phyloP scores from a whole-genome alignment of 2,329 filamentous ascomycete genomes.

The Neonectria faginata region DNA sequence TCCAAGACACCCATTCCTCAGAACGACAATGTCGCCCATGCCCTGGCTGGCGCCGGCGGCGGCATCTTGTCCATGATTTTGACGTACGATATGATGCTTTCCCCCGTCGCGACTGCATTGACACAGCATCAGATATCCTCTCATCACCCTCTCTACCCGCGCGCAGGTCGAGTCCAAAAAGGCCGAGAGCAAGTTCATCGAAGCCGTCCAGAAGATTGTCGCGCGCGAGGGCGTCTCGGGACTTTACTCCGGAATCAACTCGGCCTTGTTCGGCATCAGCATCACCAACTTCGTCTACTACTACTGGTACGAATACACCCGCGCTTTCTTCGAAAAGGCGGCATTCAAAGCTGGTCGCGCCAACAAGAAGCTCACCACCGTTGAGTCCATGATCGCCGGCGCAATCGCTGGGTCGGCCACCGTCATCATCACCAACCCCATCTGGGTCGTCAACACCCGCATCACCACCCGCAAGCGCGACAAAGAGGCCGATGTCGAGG shows the following conservation, averaged over 20 bases:
- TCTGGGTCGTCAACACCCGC: conserved; percentile 98
- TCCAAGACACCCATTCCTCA: conserved; percentile 78
- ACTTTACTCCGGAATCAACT: conserved; percentile 92
- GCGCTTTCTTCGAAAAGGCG: conserved; percentile 84
- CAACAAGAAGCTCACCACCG: conserved; percentile 84
- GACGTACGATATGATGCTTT: conserved; percentile 70
- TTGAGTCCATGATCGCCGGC: conserved; percentile 95
- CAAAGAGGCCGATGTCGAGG: conserved; percentile 58
- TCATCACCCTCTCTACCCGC: conserved; percentile 96
- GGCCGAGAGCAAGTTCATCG: conserved; percentile 84
- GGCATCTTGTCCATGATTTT: conserved; percentile 95
- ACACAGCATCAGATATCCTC: conserved; percentile 76
- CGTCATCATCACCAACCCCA: conserved; percentile 96
- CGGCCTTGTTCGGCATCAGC: conserved; percentile 95
- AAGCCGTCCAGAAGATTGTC: conserved; percentile 87
- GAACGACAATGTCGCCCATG: conserved; percentile 97
- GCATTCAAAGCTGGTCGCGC: conserved; percentile 78
- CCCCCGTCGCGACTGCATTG: conserved; percentile 19
- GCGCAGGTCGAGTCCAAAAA: conserved; percentile 98
- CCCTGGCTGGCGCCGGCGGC: conserved; percentile 90
- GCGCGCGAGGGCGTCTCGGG: conserved; percentile 90
- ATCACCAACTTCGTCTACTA: conserved; percentile 99
- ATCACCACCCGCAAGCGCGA: conserved; percentile 88
- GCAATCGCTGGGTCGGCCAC: conserved; percentile 94
- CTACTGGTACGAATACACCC: conserved; percentile 99